A percentile compares a stretch with the other conserved stretches of the same genome.
Evolutionary conservation across 2,329 filamentous ascomycete species (phyloP).

Genomic region (Colletotrichum sp.): DNA sequence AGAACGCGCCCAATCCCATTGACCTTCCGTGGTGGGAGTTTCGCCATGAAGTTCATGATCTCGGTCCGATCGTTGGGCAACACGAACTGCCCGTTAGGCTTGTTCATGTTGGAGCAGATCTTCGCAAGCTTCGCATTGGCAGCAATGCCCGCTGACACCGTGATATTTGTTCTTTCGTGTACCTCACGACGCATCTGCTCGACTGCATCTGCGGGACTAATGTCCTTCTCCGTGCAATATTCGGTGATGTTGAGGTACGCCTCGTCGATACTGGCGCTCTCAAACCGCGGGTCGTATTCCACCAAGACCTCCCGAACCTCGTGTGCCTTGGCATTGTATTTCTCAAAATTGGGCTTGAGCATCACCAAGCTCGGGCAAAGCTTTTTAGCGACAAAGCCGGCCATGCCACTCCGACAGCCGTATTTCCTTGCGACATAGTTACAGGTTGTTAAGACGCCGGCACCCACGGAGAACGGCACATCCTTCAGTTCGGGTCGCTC

Average conservation of each 20-base stretch:
- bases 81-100: slow-evolving; percentile 90
- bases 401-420: slow-evolving; percentile 94
- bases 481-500: slow-evolving; percentile 84
- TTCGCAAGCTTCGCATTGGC: slow-evolving; percentile 94
- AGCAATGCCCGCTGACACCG: slow-evolving; percentile 92
- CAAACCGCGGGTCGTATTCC: slow-evolving; percentile 88
- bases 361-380: slow-evolving; percentile 86
- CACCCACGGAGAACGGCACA: slow-evolving; percentile 89
- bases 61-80: slow-evolving; percentile 73
- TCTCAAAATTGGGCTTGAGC: slow-evolving; percentile 84
- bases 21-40: slow-evolving; percentile 85
- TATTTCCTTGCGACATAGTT: slow-evolving; percentile 93
- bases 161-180: slow-evolving; percentile 77
- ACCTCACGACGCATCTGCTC: slow-evolving; percentile 80
- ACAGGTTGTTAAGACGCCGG: slow-evolving; percentile 67
- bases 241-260: slow-evolving; percentile 94
- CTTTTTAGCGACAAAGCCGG: slow-evolving; percentile 92
- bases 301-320: slow-evolving; percentile 84
- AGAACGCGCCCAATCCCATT: slow-evolving; percentile 95
- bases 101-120: slow-evolving; percentile 94
- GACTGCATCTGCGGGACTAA: slow-evolving; percentile 76
- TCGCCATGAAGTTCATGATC: slow-evolving; percentile 86
- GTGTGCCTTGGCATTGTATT: slow-evolving; percentile 88
- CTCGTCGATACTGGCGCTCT: slow-evolving; percentile 94
- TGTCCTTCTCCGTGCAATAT: slow-evolving; percentile 74